These are phyloP conservation scores for Amanita molliuscula DNA, from an alignment of 768 basidiomycete genomes.

Conservation along the genomic window DNA sequence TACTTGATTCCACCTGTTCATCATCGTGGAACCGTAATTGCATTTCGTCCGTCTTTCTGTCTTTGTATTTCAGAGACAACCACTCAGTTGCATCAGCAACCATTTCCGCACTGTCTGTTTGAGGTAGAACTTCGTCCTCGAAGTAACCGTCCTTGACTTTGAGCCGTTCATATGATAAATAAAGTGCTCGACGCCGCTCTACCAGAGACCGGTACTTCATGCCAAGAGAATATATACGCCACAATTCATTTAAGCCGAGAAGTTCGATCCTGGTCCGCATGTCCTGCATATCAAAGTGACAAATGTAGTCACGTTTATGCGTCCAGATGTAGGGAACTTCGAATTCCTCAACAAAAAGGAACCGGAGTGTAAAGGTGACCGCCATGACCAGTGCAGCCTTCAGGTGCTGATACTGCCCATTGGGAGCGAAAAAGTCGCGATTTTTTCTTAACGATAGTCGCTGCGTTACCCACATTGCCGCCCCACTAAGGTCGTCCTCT, in stretches of 20 bases:
- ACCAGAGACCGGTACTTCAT: conserved; percentile 83
- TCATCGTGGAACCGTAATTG: conserved; percentile 68
- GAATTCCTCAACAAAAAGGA: conserved; percentile 77
- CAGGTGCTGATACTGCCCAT: conserved; percentile 49
- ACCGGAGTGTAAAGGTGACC: conserved; percentile 68
- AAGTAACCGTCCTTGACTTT: conserved; percentile 68
- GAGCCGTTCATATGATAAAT: conserved; percentile 56
- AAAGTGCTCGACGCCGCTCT: conserved; percentile 58
- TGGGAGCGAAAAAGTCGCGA: conserved; percentile 59
- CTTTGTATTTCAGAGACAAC: conserved; percentile 78
- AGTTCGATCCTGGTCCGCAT: conserved; percentile 58
- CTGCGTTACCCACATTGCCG: conserved; percentile 82
- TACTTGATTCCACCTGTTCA: conserved; percentile 37
- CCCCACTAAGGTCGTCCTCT: conserved; percentile 65
- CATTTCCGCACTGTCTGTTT: conserved; percentile 75
- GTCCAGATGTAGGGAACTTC: conserved; percentile 96
- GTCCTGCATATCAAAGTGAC: conserved; percentile 64
- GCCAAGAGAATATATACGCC: conserved; percentile 85
- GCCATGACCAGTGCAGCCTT: conserved; percentile 65
- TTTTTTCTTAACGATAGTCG: conserved; percentile 65
- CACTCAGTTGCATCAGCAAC: conserved; percentile 89
- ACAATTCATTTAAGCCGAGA: conserved; percentile 70
- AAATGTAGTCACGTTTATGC: conserved; percentile 87
- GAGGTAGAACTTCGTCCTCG: conserved; percentile 52
- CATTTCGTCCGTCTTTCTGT: conserved; percentile 49